Evolutionary conservation across 2,329 filamentous ascomycete species (phyloP).

Genomic region (Fusarium pilosicola): DNA sequence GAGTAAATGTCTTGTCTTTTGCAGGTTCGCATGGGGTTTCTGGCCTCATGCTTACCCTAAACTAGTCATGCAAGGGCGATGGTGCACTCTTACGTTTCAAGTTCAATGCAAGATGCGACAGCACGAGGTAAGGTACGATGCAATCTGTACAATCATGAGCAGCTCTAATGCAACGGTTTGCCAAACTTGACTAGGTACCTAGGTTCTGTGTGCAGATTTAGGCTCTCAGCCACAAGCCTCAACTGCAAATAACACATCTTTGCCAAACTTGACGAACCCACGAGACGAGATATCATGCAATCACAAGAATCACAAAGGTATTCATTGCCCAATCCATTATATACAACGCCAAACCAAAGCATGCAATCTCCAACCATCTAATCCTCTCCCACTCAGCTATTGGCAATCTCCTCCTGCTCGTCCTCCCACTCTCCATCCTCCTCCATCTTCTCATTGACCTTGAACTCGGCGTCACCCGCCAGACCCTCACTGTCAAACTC

Average conservation of each 20-base stretch:
- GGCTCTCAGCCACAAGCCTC: no score
- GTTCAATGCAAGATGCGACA: background rate
- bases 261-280: background rate
- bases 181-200: background rate
- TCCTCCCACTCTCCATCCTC: constrained; percentile 64
- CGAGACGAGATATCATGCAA: no score
- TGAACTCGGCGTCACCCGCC: constrained; percentile 61
- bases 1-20: background rate
- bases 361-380: constrained; percentile 25
- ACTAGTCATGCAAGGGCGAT: background rate
- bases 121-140: background rate
- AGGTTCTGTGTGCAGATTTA: no score
- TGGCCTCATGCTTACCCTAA: constrained; percentile 3
- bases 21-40: background rate
- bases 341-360: constrained; percentile 41
- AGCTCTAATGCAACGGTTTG: background rate
- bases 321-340: constrained; percentile 40
- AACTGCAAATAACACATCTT: no score
- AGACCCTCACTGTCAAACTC: constrained; percentile 63
- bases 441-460: constrained; percentile 60
- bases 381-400: constrained; percentile 28
- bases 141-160: background rate
- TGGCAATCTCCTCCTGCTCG: constrained; percentile 55
- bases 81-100: background rate
- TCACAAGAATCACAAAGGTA: constrained; percentile 30